phyloP scores from a whole-genome alignment of 192 early-diverging fungal species.

The Funneliformis mosseae region DNA sequence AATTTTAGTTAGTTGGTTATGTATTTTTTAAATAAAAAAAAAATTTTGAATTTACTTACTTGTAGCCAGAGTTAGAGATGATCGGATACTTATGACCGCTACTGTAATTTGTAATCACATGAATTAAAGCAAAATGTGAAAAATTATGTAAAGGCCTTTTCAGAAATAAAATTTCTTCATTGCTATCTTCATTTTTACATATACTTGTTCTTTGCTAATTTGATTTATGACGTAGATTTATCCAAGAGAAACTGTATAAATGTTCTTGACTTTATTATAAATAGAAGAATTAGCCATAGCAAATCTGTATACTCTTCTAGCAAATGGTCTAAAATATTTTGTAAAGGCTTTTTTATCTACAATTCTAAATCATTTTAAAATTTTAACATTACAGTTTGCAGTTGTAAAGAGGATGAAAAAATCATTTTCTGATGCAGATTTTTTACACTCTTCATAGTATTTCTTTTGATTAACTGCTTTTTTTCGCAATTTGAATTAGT shows the following conservation, averaged over 20 bases:
- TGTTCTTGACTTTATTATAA: constrained; percentile 20
- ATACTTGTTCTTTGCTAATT: constrained; percentile 21
- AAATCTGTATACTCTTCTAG: constrained; percentile 35
- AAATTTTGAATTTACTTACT: too few relatives aligned
- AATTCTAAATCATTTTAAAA: constrained; percentile 37
- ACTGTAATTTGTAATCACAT: constrained; percentile 13
- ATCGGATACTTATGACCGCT: too few relatives aligned
- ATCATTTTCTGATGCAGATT: constrained; percentile 38
- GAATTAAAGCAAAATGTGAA: neutral
- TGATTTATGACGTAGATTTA: neutral
- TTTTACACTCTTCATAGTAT: constrained; percentile 32
- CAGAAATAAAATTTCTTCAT: constrained; percentile 12
- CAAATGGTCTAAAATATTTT: constrained; percentile 41
- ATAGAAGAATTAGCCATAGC: constrained; percentile 21
- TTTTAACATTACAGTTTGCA: constrained; percentile 27
- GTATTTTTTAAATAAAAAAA: too few relatives aligned
- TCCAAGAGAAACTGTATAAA: constrained; percentile 1
- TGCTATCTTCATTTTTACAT: neutral
- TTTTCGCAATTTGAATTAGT: constrained; percentile 38
- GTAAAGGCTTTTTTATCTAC: constrained; percentile 38
- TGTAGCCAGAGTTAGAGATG: too few relatives aligned
- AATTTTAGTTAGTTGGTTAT: too few relatives aligned
- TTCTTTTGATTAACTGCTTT: constrained; percentile 4
- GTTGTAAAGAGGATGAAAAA: constrained; percentile 42
- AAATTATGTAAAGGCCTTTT: constrained; percentile 19